Base-by-base conservation (phyloP, 1,284 basidiomycete genomes). In the Ceratobasidium sp. region DNA sequence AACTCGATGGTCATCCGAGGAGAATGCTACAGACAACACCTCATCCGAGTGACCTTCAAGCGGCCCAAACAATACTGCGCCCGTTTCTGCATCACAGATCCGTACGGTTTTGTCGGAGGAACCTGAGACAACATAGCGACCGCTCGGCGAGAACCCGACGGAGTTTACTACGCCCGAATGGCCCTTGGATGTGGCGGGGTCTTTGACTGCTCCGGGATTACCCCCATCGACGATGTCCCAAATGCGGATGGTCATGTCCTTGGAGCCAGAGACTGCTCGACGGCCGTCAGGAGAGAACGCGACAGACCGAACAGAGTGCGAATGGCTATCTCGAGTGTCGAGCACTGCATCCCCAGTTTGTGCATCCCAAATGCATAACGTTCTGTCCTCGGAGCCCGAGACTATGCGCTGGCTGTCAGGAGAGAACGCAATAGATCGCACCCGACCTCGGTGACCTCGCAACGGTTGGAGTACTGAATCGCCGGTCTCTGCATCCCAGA, bases 81-180 rank as follows among this genome's bases (percentile, higher is more conserved):
- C 73, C 5, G 61, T 77, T 22, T 25, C 32, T 1, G 43, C 66
- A 54, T 56, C 43, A 52, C 68, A 70, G 19, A 70, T 22, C 11
- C 51, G 68, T 29, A 70, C 37, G 29, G 51, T 57, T 6, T 56
- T 34, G 37, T 70, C 68, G 8, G 22, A 5, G 3, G 52, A 52
- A 11, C 68, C 52, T 44, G 68, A 70, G 22, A 52, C 68, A 9
- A 70, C 25, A 11, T 54, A 43, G n/a, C 37, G 49, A 25, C 54
- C n/a, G 65, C 77, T 68, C 11, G 76, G 37, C 17, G 67, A 76
- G 54, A 77, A 78, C 7, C 65, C 66, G 25, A 77, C 59, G 43
- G 37, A 76, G 54, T 11, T 5, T 19, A 76, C 76, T 19, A 5
- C 1, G 40, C 52, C 43, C 2, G 73, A 76, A 40, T 76, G 73